Evolutionary conservation across 129 eudicot species (phyloP), one percentile per base, ranked within the genome.

Genomic region (Dittrichia graveolens): DNA sequence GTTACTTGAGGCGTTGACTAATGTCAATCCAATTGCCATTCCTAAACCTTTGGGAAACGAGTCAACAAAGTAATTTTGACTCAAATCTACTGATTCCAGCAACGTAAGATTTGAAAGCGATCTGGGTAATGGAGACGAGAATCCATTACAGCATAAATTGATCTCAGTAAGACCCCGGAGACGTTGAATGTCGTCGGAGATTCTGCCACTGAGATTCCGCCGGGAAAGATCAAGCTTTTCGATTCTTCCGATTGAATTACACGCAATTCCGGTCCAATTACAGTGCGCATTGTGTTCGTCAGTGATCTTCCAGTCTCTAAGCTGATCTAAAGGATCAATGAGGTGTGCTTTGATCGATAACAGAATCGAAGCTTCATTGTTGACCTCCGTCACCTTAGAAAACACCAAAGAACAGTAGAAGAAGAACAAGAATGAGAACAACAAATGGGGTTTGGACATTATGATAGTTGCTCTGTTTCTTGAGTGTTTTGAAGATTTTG

Each of bases 211-310:
- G 44, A 93, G 79, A 73, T 93, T 89, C 80, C 89, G 72, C 67
- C 69, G 65, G 40, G 98, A 85, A 69, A 93, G 92, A 74, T 93
- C 88, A 46, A 93, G 90, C 75, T 66, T 71, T 47, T 81, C 83
- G 39, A 93, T 76, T 1, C 41, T 66, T 5, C 98, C 96, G n/a
- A 61, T 4, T 3, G 90, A 73, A 82, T 79, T 79, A 85, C 96
- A 93, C 58, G 46, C 64, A 42, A 93, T 86, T 47, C 98, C 96
- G 9, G 86, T 87, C 98, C 98, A 93, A 40, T 78, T 84, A 69
- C 96, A 93, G 73, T 85, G 89, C 44, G 11, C 80, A 63, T 83
- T 53, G 61, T 4, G 66, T 65, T 67, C 71, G 39, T 61, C 44
- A 16, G 79, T 44, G 39, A 59, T 50, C 61, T 78, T 82, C 98